Evolutionary conservation across 73 alveolate genomes (phyloP).

Genomic region (Tetrahymena elliotti): DNA sequence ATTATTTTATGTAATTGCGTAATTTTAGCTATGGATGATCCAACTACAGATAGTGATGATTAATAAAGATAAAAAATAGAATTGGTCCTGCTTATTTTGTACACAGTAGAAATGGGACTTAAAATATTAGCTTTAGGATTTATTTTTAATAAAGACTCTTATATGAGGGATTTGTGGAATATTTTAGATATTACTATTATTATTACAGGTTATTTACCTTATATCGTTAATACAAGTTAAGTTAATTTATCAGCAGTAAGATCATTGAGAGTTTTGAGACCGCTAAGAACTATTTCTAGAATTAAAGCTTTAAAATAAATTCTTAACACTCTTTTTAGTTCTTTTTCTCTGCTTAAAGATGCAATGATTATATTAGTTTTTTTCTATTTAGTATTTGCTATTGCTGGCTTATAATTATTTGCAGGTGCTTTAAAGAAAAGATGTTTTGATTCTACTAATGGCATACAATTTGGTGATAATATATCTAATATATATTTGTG

Average conservation of each 20-base stretch:
- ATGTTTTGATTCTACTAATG: slow-evolving; percentile 64
- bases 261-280: slow-evolving; percentile 92
- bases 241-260: slow-evolving; percentile 75
- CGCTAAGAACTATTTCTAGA: slow-evolving; percentile 91
- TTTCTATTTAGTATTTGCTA: slow-evolving; percentile 83
- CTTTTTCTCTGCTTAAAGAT: slow-evolving; percentile 84
- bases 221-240: slow-evolving; percentile 39
- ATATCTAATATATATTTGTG: slow-evolving; percentile 38
- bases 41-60: slow-evolving; percentile 38
- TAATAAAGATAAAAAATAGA: not conserved
- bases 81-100: slow-evolving; percentile 6
- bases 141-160: slow-evolving; percentile 19
- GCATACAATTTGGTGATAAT: slow-evolving; percentile 3
- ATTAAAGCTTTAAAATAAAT: slow-evolving; percentile 87
- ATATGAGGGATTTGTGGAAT: slow-evolving; percentile 72
- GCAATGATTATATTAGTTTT: slow-evolving; percentile 76
- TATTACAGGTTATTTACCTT: slow-evolving; percentile 59
- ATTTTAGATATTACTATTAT: slow-evolving; percentile 58
- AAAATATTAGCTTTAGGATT: slow-evolving; percentile 45
- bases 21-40: slow-evolving; percentile 74
- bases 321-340: slow-evolving; percentile 79
- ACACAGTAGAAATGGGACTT: slow-evolving; percentile 41
- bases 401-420: slow-evolving; percentile 90
- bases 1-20: slow-evolving; percentile 51
- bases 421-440: slow-evolving; percentile 76